A percentile compares a stretch with the other conserved stretches of the same genome.
Evolutionary conservation across 139 green algal genomes (phyloP).

Genomic region (Closterium sp.): DNA sequence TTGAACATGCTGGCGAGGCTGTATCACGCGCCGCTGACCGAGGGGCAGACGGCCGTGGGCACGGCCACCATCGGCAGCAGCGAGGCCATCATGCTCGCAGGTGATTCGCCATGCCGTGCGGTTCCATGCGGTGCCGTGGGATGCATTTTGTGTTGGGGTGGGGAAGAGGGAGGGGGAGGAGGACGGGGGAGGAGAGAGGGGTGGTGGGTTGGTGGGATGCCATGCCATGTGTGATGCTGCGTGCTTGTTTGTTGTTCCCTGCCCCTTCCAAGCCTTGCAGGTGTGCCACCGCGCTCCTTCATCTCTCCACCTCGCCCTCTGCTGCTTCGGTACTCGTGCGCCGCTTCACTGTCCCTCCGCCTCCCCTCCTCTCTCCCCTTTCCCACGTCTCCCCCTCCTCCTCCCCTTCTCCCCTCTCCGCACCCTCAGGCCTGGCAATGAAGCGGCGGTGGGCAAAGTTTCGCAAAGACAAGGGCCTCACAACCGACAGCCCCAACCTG

Average conservation of each 20-base stretch:
- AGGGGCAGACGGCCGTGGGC: conserved; percentile 34
- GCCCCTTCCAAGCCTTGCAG: too few relatives aligned
- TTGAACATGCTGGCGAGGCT: conserved; percentile 60
- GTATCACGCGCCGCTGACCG: conserved; percentile 41
- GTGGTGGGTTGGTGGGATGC: neutral
- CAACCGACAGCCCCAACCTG: conserved; percentile 39
- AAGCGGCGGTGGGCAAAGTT: conserved; percentile 26
- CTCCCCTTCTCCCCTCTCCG: neutral
- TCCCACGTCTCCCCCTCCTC: too few relatives aligned
- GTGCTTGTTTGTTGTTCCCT: neutral
- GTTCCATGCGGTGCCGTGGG: neutral
- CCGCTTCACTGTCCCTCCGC: too few relatives aligned
- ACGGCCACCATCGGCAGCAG: conserved; percentile 45
- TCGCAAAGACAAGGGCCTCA: conserved; percentile 5
- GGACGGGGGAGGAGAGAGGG: too few relatives aligned
- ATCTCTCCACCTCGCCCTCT: too few relatives aligned
- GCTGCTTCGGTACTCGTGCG: too few relatives aligned
- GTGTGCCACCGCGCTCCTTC: too few relatives aligned
- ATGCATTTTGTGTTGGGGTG: neutral
- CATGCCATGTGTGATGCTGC: neutral
- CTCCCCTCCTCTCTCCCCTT: too few relatives aligned
- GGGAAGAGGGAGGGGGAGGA: too few relatives aligned
- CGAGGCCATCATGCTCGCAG: conserved; percentile 54
- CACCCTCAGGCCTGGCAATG: conserved; percentile 8
- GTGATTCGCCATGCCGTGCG: neutral